These are phyloP conservation scores for Lyophyllum shimeji DNA, from an alignment of 768 basidiomycete genomes.

Conservation along the genomic window DNA sequence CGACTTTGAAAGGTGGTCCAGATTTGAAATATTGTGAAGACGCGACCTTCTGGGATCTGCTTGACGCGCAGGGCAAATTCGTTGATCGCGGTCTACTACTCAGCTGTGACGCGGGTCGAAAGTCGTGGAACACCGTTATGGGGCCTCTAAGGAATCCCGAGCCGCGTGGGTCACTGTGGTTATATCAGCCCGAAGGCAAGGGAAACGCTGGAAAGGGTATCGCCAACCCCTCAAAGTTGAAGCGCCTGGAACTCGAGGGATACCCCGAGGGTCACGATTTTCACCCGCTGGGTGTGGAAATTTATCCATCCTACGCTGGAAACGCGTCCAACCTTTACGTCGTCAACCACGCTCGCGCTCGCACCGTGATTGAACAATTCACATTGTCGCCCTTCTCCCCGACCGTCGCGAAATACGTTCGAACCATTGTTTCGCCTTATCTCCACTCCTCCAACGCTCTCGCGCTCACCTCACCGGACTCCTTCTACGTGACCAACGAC, in stretches of 20 bases:
- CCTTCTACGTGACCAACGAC: constrained; percentile 76
- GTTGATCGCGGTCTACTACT: constrained; percentile 45
- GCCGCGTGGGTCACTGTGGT: constrained; percentile 62
- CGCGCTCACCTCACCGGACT: constrained; percentile 60
- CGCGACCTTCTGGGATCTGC: constrained; percentile 62
- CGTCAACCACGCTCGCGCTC: constrained; percentile 64
- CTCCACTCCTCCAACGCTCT: constrained; percentile 69
- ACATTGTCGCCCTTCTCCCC: constrained; percentile 43
- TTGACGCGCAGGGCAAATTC: constrained; percentile 35
- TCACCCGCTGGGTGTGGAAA: constrained; percentile 68
- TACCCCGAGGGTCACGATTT: constrained; percentile 64
- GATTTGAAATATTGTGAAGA: constrained; percentile 64
- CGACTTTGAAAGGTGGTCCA: constrained; percentile 30
- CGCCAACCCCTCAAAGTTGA: constrained; percentile 23
- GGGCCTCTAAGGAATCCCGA: constrained; percentile 62
- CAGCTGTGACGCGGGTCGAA: constrained; percentile 55
- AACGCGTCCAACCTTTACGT: constrained; percentile 59
- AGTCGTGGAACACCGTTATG: constrained; percentile 77
- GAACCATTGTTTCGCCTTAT: constrained; percentile 56
- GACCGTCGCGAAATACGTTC: constrained; percentile 49
- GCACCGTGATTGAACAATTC: constrained; percentile 72
- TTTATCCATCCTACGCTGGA: constrained; percentile 49
- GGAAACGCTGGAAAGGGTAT: constrained; percentile 6
- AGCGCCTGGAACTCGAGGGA: constrained; percentile 42
- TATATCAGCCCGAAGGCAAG: constrained; percentile 37